Percentiles rank a stretch among this genome's conserved stretches.
Conservation (phyloP, 208 protist genomes). For the Trypanosoma platydactyli region DNA sequence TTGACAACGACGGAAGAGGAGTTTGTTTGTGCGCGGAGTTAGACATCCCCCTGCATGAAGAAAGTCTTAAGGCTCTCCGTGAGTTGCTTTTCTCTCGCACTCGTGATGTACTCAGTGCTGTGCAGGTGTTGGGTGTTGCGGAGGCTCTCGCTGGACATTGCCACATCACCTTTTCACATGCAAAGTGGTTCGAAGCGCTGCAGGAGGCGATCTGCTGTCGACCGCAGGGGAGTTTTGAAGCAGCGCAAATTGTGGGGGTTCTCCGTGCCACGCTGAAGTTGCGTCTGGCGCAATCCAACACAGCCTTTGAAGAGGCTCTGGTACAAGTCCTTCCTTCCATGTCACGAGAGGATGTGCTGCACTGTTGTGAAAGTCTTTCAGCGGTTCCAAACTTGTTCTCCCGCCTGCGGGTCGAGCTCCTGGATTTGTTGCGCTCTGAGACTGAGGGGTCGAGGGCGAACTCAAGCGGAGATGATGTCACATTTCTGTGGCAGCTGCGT, state of each 20-base stretch:
- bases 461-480: not conserved
- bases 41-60: slow-evolving; percentile 15
- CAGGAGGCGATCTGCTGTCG: slow-evolving; percentile 13
- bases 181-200: slow-evolving; percentile 14
- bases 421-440: not conserved
- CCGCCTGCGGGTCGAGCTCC: slow-evolving; percentile 6
- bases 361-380: slow-evolving; percentile 20
- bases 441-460: not conserved
- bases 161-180: not conserved
- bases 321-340: slow-evolving; percentile 18
- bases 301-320: slow-evolving; percentile 16
- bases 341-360: slow-evolving; percentile 19
- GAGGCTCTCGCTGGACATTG: slow-evolving; percentile 4
- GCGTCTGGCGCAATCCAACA: not conserved
- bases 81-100: slow-evolving; percentile 10
- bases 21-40: slow-evolving; percentile 24
- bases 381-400: slow-evolving; percentile 1
- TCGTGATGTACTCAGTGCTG: slow-evolving; percentile 1
- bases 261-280: slow-evolving; percentile 11
- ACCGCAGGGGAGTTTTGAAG: not conserved
- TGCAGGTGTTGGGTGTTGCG: slow-evolving; percentile 10
- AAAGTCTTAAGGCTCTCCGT: slow-evolving; percentile 16
- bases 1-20: not conserved
- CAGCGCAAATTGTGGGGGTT: slow-evolving; percentile 11
- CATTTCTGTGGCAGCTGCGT: slow-evolving; percentile 15